Percentiles rank a stretch among this genome's conserved stretches.
Conservation (phyloP, 306 rosid species). For the Betula pendula region DNA sequence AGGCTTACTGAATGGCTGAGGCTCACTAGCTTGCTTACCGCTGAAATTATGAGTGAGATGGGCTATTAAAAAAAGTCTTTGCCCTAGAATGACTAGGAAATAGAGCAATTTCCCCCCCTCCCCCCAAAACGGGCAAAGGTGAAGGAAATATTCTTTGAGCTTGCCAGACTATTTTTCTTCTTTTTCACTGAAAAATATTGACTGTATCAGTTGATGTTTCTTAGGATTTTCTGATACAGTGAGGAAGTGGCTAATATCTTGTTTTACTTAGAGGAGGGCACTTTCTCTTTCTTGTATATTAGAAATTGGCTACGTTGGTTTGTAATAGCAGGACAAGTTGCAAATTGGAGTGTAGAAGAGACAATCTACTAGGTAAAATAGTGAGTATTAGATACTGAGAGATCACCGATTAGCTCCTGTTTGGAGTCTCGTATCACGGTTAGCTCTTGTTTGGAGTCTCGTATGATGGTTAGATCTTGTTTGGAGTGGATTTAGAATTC, state of each 20-base stretch:
- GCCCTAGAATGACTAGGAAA: neutral
- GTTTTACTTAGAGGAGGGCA: neutral
- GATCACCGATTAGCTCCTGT: neutral
- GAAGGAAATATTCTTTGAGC: neutral
- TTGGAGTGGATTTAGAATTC: neutral
- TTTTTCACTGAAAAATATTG: neutral
- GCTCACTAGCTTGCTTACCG: neutral
- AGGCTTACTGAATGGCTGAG: neutral
- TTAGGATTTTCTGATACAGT: neutral
- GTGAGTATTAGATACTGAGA: neutral
- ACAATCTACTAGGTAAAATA: neutral
- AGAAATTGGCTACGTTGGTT: neutral
- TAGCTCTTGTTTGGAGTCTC: neutral
- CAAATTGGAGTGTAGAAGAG: neutral
- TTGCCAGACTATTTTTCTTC: neutral
- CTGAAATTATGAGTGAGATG: neutral
- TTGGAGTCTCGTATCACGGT: neutral
- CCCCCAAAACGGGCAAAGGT: too few relatives aligned
- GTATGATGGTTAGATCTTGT: neutral
- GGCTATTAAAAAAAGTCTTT: neutral
- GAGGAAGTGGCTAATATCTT: neutral
- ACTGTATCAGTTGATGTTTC: neutral
- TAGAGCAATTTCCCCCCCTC: too few relatives aligned
- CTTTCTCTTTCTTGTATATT: neutral
- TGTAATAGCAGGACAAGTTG: neutral